A percentile compares a stretch with the other conserved stretches of the same genome.
phyloP scores from a whole-genome alignment of 345 rosid species.

The Melaleuca quinquenervia region DNA sequence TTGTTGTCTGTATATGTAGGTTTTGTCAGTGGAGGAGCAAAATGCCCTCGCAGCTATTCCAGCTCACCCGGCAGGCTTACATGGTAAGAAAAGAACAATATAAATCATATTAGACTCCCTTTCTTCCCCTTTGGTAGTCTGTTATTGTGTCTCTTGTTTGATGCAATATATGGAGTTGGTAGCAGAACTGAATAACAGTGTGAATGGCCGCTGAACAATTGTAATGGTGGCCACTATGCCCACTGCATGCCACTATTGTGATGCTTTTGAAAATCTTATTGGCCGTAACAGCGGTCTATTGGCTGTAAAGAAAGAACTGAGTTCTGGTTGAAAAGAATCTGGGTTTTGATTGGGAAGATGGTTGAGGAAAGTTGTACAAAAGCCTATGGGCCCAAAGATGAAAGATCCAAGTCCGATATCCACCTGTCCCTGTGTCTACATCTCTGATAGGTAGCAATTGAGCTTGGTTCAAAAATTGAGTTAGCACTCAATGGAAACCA shows the following conservation, averaged over 20 bases:
- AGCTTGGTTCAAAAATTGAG: neutral
- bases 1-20: conserved; percentile 27
- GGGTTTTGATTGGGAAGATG: neutral
- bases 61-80: conserved; percentile 79
- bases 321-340: neutral
- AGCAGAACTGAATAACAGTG: neutral
- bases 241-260: neutral
- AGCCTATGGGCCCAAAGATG: neutral
- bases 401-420: neutral
- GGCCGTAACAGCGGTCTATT: neutral
- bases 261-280: too few species aligned
- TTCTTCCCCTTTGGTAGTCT: neutral
- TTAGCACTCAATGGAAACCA: neutral
- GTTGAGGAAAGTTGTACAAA: neutral
- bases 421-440: neutral
- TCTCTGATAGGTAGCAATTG: neutral
- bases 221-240: neutral
- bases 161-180: neutral
- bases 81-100: conserved; percentile 32
- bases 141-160: neutral
- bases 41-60: conserved; percentile 84
- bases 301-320: neutral
- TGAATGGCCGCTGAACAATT: neutral
- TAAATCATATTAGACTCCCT: neutral
- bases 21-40: conserved; percentile 83